Evolutionary conservation across 371 early-diverging fungal genomes (phyloP).

Genomic region (Mucor circinelloides): DNA sequence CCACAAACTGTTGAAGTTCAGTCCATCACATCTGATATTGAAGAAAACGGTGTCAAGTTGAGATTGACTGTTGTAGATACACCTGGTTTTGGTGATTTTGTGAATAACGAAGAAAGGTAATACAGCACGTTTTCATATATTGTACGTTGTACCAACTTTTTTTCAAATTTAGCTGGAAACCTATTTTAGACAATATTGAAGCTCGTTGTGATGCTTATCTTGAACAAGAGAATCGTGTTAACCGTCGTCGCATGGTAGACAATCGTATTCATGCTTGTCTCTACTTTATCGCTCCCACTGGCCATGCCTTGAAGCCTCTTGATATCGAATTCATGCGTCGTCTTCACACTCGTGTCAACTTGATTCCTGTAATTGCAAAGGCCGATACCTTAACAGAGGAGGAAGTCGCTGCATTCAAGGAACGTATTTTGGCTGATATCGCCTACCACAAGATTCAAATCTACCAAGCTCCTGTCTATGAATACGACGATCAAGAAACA

Average conservation of each 20-base stretch:
- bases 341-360: constrained; percentile 92
- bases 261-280: constrained; percentile 97
- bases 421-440: constrained; percentile 91
- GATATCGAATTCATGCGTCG: constrained; percentile 97
- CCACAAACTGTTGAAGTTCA: constrained; percentile 95
- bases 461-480: constrained; percentile 89
- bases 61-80: constrained; percentile 94
- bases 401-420: constrained; percentile 91
- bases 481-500: constrained; percentile 93
- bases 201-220: constrained; percentile 92
- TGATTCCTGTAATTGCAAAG: constrained; percentile 98
- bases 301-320: constrained; percentile 88
- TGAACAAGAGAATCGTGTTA: constrained; percentile 90
- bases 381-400: constrained; percentile 96
- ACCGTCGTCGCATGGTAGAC: constrained; percentile 85
- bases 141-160: background rate
- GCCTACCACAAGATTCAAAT: constrained; percentile 89
- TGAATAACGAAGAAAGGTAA: constrained; percentile 93
- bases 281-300: constrained; percentile 97
- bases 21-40: constrained; percentile 85
- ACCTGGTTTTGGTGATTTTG: constrained; percentile 94
- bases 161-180: constrained; percentile 75
- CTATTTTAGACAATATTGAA: constrained; percentile 95
- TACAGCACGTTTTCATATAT: no score
- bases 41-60: constrained; percentile 90